These are phyloP conservation scores for Yarrowia sp. DNA, from an alignment of 805 yeast genomes.

Conservation along the genomic window DNA sequence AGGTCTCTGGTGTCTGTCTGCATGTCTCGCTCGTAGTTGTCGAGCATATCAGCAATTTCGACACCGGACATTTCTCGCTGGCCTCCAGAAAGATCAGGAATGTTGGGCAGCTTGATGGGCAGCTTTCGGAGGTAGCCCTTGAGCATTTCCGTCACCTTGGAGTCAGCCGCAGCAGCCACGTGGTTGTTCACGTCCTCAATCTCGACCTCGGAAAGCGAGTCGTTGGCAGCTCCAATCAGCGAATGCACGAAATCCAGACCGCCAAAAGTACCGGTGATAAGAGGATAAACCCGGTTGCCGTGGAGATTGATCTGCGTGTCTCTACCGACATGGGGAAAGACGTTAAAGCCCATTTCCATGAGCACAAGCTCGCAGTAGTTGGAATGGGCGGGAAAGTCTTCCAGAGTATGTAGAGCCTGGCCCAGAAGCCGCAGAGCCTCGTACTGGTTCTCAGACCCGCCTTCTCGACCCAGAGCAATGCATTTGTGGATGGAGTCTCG, in stretches of 20 bases:
- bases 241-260: conserved; percentile 33
- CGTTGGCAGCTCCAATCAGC: conserved; percentile 32
- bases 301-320: conserved; percentile 29
- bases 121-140: conserved; percentile 28
- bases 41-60: conserved; percentile 23
- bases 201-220: conserved; percentile 31
- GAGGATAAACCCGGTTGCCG: conserved; percentile 31
- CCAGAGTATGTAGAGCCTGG: conserved; percentile 33
- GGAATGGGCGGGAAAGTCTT: conserved; percentile 33
- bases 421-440: conserved; percentile 32
- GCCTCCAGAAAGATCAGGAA: conserved; percentile 18
- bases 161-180: conserved; percentile 22
- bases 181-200: conserved; percentile 29
- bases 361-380: conserved; percentile 30
- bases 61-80: conserved; percentile 10
- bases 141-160: conserved; percentile 23
- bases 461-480: conserved; percentile 30
- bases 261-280: conserved; percentile 34
- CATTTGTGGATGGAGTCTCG: conserved; percentile 29
- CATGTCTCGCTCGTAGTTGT: conserved; percentile 22
- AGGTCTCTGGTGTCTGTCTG: conserved; percentile 16
- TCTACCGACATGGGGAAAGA: conserved; percentile 33
- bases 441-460: conserved; percentile 25
- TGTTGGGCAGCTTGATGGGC: conserved; percentile 26
- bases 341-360: conserved; percentile 30